Percentiles rank a stretch among this genome's conserved stretches.
These are phyloP conservation scores for Aspergillus egyptiacus DNA, from an alignment of 495 filamentous ascomycete genomes.

Conservation along the genomic window DNA sequence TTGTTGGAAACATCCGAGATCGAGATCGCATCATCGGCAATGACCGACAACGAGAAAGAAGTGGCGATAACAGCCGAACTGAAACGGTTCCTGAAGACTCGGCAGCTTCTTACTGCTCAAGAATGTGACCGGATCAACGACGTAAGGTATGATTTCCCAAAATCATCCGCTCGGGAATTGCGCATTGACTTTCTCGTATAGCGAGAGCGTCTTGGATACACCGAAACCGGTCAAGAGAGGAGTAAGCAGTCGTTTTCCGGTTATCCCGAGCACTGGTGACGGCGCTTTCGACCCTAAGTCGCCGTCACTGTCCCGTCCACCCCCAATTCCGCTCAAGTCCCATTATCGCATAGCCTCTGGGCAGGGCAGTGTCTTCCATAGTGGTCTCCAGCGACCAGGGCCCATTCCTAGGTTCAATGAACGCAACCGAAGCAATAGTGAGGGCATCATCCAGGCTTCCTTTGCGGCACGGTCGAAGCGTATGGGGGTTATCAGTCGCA, in stretches of 20 bases:
- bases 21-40: conserved; percentile 36
- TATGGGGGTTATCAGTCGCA: conserved; percentile 75
- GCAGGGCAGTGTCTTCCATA: conserved; percentile 52
- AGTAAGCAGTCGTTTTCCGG: conserved; percentile 74
- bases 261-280: conserved; percentile 61
- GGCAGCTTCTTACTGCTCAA: conserved; percentile 43
- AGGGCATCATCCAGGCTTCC: conserved; percentile 64
- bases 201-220: conserved; percentile 56
- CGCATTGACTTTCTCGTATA: conserved; percentile 21
- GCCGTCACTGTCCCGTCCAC: conserved; percentile 58
- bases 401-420: conserved; percentile 63
- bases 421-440: conserved; percentile 82
- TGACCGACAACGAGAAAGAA: conserved; percentile 57
- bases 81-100: conserved; percentile 68
- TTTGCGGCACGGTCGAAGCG: conserved; percentile 55
- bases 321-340: conserved; percentile 67
- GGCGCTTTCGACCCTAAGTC: conserved; percentile 50
- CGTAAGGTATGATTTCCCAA: conserved; percentile 45
- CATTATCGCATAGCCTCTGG: conserved; percentile 76
- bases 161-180: not conserved
- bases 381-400: conserved; percentile 59
- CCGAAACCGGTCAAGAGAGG: conserved; percentile 70
- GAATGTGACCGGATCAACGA: conserved; percentile 62
- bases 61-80: conserved; percentile 64
- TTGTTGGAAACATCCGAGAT: conserved; percentile 40